phyloP scores from a whole-genome alignment of 306 rosid species.

The Prunus mira region DNA sequence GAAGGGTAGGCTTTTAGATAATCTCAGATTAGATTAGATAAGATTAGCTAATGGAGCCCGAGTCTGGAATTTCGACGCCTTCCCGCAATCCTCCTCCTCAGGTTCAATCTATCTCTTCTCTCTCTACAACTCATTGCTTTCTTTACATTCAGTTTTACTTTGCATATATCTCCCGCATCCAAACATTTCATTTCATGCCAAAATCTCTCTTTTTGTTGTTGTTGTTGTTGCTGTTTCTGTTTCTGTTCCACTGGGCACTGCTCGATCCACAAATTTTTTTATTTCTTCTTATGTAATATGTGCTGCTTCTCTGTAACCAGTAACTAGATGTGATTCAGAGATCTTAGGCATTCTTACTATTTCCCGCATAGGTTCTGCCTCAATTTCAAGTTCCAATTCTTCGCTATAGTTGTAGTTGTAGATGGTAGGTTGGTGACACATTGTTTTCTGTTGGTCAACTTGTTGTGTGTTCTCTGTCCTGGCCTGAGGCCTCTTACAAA shows the following conservation, averaged over 20 bases:
- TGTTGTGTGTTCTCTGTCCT: not conserved
- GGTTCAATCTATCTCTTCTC: constrained; percentile 21
- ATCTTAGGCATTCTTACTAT: not conserved
- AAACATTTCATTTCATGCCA: not conserved
- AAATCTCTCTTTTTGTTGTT: not conserved
- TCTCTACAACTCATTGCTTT: not conserved
- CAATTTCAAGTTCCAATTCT: not conserved
- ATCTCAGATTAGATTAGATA: not conserved
- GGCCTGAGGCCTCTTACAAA: not conserved
- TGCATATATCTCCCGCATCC: no score
- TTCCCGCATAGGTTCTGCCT: not conserved
- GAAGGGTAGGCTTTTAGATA: no score
- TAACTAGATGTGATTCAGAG: not conserved
- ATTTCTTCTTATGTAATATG: no score
- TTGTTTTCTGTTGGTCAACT: not conserved
- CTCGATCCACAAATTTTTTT: no score
- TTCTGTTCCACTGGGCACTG: no score
- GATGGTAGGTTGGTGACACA: not conserved
- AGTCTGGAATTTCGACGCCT: constrained; percentile 44
- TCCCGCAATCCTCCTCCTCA: constrained; percentile 36
- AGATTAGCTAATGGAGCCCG: constrained; percentile 44
- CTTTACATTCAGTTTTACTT: not conserved
- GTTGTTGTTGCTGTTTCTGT: no score
- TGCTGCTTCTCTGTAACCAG: not conserved
- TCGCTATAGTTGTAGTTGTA: not conserved